Conservation (phyloP, 208 protist genomes). For the Lotmaria passim region DNA sequence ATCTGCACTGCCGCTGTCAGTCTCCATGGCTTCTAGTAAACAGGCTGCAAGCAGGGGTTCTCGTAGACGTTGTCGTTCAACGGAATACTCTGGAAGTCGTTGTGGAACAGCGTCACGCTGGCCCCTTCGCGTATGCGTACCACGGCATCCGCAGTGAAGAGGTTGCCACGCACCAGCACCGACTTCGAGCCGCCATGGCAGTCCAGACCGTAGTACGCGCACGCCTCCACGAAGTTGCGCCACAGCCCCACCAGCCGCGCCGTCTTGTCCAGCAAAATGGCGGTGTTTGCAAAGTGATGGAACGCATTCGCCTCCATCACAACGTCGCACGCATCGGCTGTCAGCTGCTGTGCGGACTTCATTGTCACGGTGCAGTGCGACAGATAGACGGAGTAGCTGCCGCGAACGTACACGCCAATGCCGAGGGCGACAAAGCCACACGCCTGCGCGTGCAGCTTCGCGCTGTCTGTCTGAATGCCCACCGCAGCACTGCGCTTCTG, state of each 20-base stretch:
- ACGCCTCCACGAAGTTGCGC: slow-evolving; percentile 59
- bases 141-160: slow-evolving; percentile 49
- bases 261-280: slow-evolving; percentile 55
- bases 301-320: slow-evolving; percentile 33
- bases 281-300: slow-evolving; percentile 65
- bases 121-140: slow-evolving; percentile 68
- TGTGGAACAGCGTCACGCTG: slow-evolving; percentile 65
- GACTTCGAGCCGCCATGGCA: slow-evolving; percentile 46
- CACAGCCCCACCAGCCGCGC: slow-evolving; percentile 59
- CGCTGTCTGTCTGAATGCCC: slow-evolving; percentile 62
- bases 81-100: slow-evolving; percentile 61
- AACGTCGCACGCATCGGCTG: slow-evolving; percentile 7
- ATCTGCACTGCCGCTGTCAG: too few relatives aligned
- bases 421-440: slow-evolving; percentile 62
- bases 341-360: slow-evolving; percentile 20
- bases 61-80: slow-evolving; percentile 58
- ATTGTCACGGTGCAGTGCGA: not conserved
- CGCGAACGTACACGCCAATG: slow-evolving; percentile 49
- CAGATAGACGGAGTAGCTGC: slow-evolving; percentile 23
- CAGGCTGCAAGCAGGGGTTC: slow-evolving; percentile 70
- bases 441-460: slow-evolving; percentile 37
- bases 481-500: slow-evolving; percentile 34
- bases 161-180: slow-evolving; percentile 68
- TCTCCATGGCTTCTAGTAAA: slow-evolving; percentile 74
- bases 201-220: slow-evolving; percentile 85